Evolutionary conservation across 2,329 filamentous ascomycete genomes (phyloP).

Genomic region (Leptographium radiaticola): DNA sequence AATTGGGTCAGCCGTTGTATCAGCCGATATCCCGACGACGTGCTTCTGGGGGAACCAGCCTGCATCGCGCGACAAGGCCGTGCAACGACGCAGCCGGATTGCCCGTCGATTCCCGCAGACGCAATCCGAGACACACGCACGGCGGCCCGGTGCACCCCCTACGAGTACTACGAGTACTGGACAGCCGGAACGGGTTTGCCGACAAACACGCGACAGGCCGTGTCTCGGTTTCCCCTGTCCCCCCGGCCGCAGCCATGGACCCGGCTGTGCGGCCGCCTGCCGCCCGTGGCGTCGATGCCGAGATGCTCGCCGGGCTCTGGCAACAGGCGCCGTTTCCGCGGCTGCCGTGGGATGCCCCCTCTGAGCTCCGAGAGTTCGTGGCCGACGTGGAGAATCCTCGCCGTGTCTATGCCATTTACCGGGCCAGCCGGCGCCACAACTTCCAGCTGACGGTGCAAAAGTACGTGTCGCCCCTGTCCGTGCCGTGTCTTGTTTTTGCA

Average conservation of each 20-base stretch:
- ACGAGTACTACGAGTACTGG: not conserved
- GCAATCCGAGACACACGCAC: no score
- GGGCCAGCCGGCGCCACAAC: slow-evolving; percentile 45
- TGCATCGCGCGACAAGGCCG: not conserved
- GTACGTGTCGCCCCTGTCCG: slow-evolving; percentile 21
- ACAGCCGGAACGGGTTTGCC: no score
- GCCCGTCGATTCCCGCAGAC: not conserved
- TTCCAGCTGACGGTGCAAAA: slow-evolving; percentile 56
- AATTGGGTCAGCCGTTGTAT: not conserved
- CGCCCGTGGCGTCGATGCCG: slow-evolving; percentile 20
- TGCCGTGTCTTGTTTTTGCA: not conserved
- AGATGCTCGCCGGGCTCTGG: slow-evolving; percentile 46
- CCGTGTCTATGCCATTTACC: slow-evolving; percentile 46
- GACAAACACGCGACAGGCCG: no score
- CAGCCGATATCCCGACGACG: not conserved
- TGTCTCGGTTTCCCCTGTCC: no score
- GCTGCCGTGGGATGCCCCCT: slow-evolving; percentile 46
- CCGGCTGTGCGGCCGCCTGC: slow-evolving; percentile 21
- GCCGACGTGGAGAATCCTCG: slow-evolving; percentile 48
- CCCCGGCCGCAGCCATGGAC: slow-evolving; percentile 17
- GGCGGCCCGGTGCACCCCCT: no score
- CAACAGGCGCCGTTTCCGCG: slow-evolving; percentile 45
- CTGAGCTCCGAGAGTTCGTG: slow-evolving; percentile 40
- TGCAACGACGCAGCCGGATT: not conserved
- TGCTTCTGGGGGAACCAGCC: not conserved